Evolutionary conservation across 768 basidiomycete species (phyloP).

Genomic region (Antrodiella citrinella): DNA sequence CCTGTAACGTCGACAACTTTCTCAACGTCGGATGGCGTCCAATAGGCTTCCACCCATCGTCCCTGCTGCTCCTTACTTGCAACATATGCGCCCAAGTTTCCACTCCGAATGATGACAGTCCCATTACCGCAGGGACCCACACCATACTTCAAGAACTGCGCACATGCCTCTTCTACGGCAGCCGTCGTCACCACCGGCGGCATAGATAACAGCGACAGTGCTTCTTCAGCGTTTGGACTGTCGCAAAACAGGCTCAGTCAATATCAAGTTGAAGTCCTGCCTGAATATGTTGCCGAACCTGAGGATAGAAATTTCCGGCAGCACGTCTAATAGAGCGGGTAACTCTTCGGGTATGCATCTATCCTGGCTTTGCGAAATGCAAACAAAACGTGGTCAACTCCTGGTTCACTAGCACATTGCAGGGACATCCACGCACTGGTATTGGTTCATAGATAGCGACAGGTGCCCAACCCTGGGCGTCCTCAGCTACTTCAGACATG

Average conservation of each 20-base stretch:
- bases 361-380: conserved; percentile 35
- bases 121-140: conserved; percentile 44
- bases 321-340: conserved; percentile 49
- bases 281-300: conserved; percentile 36
- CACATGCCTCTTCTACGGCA: conserved; percentile 60
- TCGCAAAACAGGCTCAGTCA: background rate
- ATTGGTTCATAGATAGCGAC: conserved; percentile 78
- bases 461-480: conserved; percentile 53
- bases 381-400: background rate
- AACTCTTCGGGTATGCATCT: conserved; percentile 77
- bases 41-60: conserved; percentile 71
- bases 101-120: conserved; percentile 69
- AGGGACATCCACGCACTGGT: conserved; percentile 61
- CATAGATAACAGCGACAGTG: conserved; percentile 55
- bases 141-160: conserved; percentile 51
- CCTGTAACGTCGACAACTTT: conserved; percentile 81
- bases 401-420: too few species aligned
- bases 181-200: conserved; percentile 38
- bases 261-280: too few species aligned
- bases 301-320: conserved; percentile 56
- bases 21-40: conserved; percentile 34
- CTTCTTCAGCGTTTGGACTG: conserved; percentile 87
- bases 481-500: conserved; percentile 48
- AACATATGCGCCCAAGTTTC: conserved; percentile 63
- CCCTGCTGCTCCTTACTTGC: conserved; percentile 33